These are phyloP conservation scores for Pseudogymnoascus sp. DNA, from an alignment of 2,329 filamentous ascomycete genomes.

Conservation along the genomic window DNA sequence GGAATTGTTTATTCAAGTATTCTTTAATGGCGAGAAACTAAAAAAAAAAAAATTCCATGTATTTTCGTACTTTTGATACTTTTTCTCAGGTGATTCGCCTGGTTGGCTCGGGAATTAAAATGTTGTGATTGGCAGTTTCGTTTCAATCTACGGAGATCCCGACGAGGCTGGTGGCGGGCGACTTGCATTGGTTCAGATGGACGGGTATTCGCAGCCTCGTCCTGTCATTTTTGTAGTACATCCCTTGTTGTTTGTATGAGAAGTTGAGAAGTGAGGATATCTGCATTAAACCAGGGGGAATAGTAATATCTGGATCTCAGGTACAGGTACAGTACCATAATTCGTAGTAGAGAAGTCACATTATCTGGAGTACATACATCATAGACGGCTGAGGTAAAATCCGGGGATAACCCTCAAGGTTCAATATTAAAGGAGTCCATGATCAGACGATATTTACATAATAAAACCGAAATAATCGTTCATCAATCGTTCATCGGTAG, in stretches of 20 bases:
- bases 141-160: not conserved
- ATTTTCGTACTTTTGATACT: not conserved
- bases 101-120: not conserved
- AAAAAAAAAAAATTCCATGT: conserved; percentile 1
- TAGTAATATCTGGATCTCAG: not conserved
- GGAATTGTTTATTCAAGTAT: not conserved
- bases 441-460: not conserved
- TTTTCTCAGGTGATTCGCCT: not conserved
- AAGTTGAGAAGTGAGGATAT: not conserved
- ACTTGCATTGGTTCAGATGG: not conserved
- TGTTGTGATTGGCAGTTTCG: not conserved
- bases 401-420: not conserved
- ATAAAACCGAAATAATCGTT: not conserved
- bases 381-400: not conserved
- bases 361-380: not conserved
- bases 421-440: not conserved
- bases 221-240: not conserved
- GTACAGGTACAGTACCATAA: not conserved
- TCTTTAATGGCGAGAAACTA: not conserved
- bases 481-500: not conserved
- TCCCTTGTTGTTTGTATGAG: not conserved
- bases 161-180: not conserved
- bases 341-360: not conserved
- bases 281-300: not conserved
- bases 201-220: not conserved